A percentile compares a stretch with the other conserved stretches of the same genome.
Evolutionary conservation across 2,329 filamentous ascomycete genomes (phyloP).

Genomic region (Colletotrichum sp.): DNA sequence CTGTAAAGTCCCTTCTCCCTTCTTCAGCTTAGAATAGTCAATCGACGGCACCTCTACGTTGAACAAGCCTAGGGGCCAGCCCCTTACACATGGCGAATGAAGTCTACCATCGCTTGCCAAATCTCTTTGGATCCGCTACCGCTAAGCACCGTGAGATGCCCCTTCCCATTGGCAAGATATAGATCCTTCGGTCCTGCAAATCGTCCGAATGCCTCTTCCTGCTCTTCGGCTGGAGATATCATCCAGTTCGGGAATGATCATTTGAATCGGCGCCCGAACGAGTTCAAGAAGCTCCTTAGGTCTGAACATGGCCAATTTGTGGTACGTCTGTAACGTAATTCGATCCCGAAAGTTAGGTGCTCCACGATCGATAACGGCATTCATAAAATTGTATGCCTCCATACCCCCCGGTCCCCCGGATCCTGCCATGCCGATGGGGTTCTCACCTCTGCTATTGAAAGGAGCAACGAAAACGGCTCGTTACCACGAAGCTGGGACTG

Average conservation of each 20-base stretch:
- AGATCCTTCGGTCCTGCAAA: constrained; percentile 8
- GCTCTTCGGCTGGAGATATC: background rate
- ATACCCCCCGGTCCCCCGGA: constrained; percentile 3
- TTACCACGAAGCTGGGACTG: constrained; percentile 42
- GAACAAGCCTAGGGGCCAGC: too few species aligned
- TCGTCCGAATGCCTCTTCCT: background rate
- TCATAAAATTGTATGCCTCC: background rate
- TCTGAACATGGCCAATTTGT: constrained; percentile 25
- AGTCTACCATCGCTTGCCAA: background rate
- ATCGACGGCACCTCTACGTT: too few species aligned
- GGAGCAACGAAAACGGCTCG: constrained; percentile 32
- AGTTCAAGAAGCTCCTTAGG: constrained; percentile 22
- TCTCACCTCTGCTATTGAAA: constrained; percentile 37
- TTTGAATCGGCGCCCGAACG: constrained; percentile 25
- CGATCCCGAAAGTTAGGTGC: constrained; percentile 24
- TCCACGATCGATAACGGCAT: background rate
- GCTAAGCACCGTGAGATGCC: constrained; percentile 22
- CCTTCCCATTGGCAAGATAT: constrained; percentile 17
- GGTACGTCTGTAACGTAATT: constrained; percentile 30
- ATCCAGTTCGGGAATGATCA: constrained; percentile 30
- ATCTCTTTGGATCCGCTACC: background rate
- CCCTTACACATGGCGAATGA: too few species aligned
- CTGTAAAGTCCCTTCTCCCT: too few species aligned
- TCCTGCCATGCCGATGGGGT: constrained; percentile 34
- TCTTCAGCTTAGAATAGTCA: too few species aligned